Conservation (phyloP, 805 yeast species). For the Candida tammaniensis region DNA sequence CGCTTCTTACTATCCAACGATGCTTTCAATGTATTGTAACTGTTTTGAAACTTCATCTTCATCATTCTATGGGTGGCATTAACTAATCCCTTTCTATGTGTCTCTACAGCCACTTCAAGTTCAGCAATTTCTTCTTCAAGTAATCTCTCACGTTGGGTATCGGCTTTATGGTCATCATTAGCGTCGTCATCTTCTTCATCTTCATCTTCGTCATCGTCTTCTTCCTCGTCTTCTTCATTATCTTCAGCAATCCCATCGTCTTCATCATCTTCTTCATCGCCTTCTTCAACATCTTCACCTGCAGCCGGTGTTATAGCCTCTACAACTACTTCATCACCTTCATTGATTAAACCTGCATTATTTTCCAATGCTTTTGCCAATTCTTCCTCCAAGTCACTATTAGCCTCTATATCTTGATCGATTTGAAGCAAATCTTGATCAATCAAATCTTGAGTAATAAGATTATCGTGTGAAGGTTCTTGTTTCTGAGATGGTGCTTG, state of each 20-base stretch:
- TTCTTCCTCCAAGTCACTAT: constrained; percentile 47
- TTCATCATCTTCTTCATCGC: constrained; percentile 26
- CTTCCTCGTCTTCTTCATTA: constrained; percentile 52
- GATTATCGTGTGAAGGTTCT: not conserved
- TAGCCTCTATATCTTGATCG: constrained; percentile 27
- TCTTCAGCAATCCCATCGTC: constrained; percentile 31
- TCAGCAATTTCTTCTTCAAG: constrained; percentile 84
- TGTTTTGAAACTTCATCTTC: constrained; percentile 81
- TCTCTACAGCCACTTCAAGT: constrained; percentile 69
- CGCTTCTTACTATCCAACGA: constrained; percentile 79
- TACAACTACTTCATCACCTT: constrained; percentile 34
- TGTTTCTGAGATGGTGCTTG: constrained; percentile 20
- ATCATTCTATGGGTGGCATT: constrained; percentile 81
- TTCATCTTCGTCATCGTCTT: constrained; percentile 51
- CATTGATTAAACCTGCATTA: constrained; percentile 26
- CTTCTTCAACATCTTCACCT: constrained; percentile 19
- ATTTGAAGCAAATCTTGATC: constrained; percentile 16
- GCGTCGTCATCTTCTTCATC: constrained; percentile 49
- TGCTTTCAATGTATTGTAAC: constrained; percentile 69
- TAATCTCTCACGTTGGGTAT: constrained; percentile 53
- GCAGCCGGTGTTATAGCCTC: constrained; percentile 13
- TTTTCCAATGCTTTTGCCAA: constrained; percentile 54
- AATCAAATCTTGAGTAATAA: not conserved
- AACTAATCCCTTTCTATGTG: constrained; percentile 68
- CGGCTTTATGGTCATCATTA: constrained; percentile 52